These are phyloP conservation scores for Paraconiothyrium sp. DNA, from an alignment of 2,329 filamentous ascomycete species.

Conservation along the genomic window DNA sequence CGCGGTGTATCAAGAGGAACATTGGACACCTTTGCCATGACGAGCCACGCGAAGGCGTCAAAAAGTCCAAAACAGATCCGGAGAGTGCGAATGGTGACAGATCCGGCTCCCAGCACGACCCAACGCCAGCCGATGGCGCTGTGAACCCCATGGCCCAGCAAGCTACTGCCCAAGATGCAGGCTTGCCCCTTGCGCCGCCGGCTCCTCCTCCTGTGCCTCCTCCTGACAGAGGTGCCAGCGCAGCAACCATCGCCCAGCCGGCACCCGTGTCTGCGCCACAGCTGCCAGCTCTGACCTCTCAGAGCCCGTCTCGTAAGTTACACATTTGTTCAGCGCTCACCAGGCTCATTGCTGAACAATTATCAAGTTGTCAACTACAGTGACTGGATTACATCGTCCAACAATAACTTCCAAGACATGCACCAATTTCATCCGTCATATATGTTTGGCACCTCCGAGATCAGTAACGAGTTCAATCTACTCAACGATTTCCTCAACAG, in stretches of 20 bases:
- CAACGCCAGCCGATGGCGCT: constrained; percentile 40
- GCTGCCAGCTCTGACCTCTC: constrained; percentile 68
- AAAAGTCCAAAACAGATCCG: constrained; percentile 74
- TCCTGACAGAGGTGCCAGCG: constrained; percentile 46
- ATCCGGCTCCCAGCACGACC: constrained; percentile 41
- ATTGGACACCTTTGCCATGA: constrained; percentile 99
- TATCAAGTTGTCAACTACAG: constrained; percentile 79
- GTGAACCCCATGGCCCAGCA: constrained; percentile 39
- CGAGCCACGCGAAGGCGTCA: constrained; percentile 85
- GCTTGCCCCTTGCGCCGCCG: constrained; percentile 50
- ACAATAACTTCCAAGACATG: constrained; percentile 92
- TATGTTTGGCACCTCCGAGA: constrained; percentile 93
- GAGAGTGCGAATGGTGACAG: constrained; percentile 47
- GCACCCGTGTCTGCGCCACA: constrained; percentile 74
- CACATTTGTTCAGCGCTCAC: constrained; percentile 39
- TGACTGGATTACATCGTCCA: constrained; percentile 76
- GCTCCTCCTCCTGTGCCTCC: constrained; percentile 31
- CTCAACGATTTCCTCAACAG: constrained; percentile 96
- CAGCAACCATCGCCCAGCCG: constrained; percentile 76
- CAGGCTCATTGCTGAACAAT: constrained; percentile 36
- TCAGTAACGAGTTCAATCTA: constrained; percentile 95
- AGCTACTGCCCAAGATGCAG: constrained; percentile 46
- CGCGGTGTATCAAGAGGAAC: constrained; percentile 96
- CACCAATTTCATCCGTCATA: constrained; percentile 92
- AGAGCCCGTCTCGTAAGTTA: constrained; percentile 78